Evolutionary conservation across 768 basidiomycete species (phyloP).

Genomic region (Phallus indusiatus): DNA sequence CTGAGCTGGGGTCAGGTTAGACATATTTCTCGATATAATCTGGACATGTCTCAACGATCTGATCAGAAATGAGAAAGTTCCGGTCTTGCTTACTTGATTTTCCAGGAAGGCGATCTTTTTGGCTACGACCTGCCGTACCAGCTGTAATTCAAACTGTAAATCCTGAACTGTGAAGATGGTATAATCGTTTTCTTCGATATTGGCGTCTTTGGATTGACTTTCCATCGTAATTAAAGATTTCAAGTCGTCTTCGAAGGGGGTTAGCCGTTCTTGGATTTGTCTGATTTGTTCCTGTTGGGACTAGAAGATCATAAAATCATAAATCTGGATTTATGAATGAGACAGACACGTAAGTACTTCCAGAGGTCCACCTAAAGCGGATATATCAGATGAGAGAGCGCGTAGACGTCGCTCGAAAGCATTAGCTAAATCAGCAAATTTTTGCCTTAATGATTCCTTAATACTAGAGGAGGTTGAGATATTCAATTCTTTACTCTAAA

Average conservation of each 20-base stretch:
- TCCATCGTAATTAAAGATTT: conserved; percentile 52
- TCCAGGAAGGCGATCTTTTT: conserved; percentile 96
- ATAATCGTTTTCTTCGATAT: conserved; percentile 96
- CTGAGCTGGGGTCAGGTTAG: conserved; percentile 90
- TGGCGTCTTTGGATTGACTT: conserved; percentile 70
- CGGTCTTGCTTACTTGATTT: conserved; percentile 60
- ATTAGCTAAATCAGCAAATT: conserved; percentile 71
- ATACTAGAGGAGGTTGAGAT: conserved; percentile 40
- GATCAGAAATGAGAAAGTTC: neutral
- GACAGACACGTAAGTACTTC: conserved; percentile 39
- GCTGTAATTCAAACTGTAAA: conserved; percentile 79
- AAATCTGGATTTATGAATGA: neutral
- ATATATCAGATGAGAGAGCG: conserved; percentile 59
- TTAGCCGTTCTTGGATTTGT: conserved; percentile 57
- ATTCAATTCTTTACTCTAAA: neutral
- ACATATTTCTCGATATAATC: conserved; percentile 91
- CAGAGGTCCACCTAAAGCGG: conserved; percentile 63
- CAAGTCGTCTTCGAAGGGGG: conserved; percentile 50
- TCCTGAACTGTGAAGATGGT: conserved; percentile 86
- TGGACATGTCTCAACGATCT: conserved; percentile 22
- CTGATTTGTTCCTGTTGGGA: conserved; percentile 64
- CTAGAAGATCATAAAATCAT: conserved; percentile 26
- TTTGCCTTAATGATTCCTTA: conserved; percentile 68
- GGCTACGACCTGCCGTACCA: conserved; percentile 68
- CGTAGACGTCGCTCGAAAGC: conserved; percentile 63